Base-by-base conservation (phyloP, 1,139 yeast species). In the Nematodospora anomalae region DNA sequence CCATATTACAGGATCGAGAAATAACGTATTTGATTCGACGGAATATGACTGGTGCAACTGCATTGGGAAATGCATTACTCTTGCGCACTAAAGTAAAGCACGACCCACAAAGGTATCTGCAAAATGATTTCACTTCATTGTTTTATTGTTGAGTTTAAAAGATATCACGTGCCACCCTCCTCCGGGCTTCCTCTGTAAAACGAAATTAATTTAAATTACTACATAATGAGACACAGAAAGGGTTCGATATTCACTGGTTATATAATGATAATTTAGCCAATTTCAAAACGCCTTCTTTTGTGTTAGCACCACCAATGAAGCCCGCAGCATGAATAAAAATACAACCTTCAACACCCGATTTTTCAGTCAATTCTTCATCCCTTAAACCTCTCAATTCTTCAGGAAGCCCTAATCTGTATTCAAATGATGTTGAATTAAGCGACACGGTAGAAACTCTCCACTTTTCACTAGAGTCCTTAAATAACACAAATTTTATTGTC, bases 271-370 rank as follows among this genome's bases (percentile, higher is more conserved):
- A 61, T 52, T 65, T 67, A n/a, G 97, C 97, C 61, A 92, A 72
- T 52, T 76, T 64, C 40, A 87, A 60, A 12, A 84, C 97, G 16
- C 85, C 85, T 35, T 88, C 97, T 49, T 73, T 67, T 22, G 95
- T 74, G 55, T 80, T 73, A 43, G 94, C 88, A 36, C 99, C 99
- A 25, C 98, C 98, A 57, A 92, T 92, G 64, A 92, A 92, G 0
- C 99, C 98, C 31, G 96, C 87, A 30, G 97, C 97, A 53, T 92
- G 99, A 39, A 94, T 80, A 58, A 92, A 92, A 22, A 90, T 80
- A 57, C 96, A 86, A 3, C 87, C 96, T 14, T 78, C 80, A 40
- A 92, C 76, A 13, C 95, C 96, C 26, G 89, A 68, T 49, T 75
- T 66, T 46, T 80, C 70, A 45, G 85, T 78, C 51, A 92, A 73